Percentiles rank a stretch among this genome's conserved stretches.
Evolutionary conservation across 2,329 filamentous ascomycete genomes (phyloP).

Genomic region (Fusarium sp.): DNA sequence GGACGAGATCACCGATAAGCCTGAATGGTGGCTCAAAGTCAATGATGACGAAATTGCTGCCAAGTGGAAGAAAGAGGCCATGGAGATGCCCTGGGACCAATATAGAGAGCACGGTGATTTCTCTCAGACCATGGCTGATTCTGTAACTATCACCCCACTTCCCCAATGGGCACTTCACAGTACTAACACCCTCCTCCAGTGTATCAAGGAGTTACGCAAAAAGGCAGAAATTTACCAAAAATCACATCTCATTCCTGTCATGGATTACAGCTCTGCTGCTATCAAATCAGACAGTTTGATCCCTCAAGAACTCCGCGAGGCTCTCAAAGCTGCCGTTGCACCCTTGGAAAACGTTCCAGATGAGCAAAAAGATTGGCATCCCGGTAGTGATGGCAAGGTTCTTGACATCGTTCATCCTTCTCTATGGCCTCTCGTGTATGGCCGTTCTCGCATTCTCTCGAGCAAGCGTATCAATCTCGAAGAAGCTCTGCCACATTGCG

Average conservation of each 20-base stretch:
- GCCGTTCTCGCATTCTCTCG: constrained; percentile 48
- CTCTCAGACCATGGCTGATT: constrained; percentile 46
- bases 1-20: constrained; percentile 50
- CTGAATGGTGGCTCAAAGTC: constrained; percentile 51
- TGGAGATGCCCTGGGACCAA: constrained; percentile 46
- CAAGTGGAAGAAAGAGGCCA: constrained; percentile 46
- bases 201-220: constrained; percentile 47
- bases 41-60: constrained; percentile 39
- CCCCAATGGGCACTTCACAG: neutral
- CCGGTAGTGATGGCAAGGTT: constrained; percentile 29
- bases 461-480: constrained; percentile 51
- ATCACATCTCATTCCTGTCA: constrained; percentile 48
- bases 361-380: constrained; percentile 50
- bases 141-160: constrained; percentile 36
- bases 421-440: constrained; percentile 41
- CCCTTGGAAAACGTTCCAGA: constrained; percentile 63
- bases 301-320: constrained; percentile 40
- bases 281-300: constrained; percentile 52
- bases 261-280: constrained; percentile 48
- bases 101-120: constrained; percentile 43
- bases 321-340: constrained; percentile 56
- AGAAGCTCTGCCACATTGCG: constrained; percentile 50
- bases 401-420: constrained; percentile 40
- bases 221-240: constrained; percentile 50
- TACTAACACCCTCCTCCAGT: constrained; percentile 35